phyloP scores from a whole-genome alignment of 495 filamentous ascomycete species.

The Neurospora sp. region DNA sequence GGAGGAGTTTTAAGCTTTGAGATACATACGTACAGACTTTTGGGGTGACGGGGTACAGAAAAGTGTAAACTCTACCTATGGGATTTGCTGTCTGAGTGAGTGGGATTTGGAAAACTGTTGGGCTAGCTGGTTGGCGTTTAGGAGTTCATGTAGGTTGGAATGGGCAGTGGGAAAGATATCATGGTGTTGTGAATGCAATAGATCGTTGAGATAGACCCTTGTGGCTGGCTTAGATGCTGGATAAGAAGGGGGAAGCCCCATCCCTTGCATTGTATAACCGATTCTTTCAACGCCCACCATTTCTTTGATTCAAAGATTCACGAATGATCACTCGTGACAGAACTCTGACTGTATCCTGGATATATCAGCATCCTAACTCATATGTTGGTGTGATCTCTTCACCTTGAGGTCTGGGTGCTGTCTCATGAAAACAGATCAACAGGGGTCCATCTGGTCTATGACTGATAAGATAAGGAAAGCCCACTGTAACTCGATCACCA shows the following conservation, averaged over 20 bases:
- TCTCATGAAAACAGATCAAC: neutral
- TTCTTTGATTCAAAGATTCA: no score
- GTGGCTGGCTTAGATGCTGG: no score
- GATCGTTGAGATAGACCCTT: neutral
- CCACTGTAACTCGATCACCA: neutral
- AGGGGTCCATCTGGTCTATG: neutral
- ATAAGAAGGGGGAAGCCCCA: no score
- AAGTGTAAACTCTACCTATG: neutral
- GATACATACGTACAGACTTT: no score
- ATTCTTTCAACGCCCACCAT: neutral
- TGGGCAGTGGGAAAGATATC: neutral
- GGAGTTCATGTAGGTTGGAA: neutral
- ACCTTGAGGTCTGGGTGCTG: neutral
- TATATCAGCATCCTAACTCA: no score
- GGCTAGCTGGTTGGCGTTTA: neutral
- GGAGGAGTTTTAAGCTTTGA: constrained; percentile 40
- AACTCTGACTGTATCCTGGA: neutral
- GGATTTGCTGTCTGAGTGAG: neutral
- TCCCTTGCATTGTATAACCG: neutral
- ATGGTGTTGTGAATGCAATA: neutral
- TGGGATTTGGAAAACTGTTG: neutral
- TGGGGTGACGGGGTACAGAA: neutral
- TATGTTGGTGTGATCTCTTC: neutral
- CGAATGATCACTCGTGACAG: neutral
- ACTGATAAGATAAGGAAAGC: neutral